Percentiles rank a stretch among this genome's conserved stretches.
These are phyloP conservation scores for Isatis lusitanica DNA, from an alignment of 441 rosid species.

Conservation along the genomic window DNA sequence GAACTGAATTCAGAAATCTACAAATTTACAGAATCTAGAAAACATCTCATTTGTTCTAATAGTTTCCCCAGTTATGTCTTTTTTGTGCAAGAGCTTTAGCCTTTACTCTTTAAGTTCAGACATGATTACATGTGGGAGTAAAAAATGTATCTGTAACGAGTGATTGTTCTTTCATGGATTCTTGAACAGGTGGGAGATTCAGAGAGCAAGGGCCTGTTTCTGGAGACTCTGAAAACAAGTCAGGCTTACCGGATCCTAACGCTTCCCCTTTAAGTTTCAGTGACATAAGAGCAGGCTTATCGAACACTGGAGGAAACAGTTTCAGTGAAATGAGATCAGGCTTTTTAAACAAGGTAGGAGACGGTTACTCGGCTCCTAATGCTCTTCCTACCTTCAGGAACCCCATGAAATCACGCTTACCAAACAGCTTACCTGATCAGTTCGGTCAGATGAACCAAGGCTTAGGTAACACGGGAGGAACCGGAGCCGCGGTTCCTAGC, in stretches of 20 bases:
- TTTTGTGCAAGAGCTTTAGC: not conserved
- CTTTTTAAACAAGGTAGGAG: slow-evolving; percentile 6
- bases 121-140: not conserved
- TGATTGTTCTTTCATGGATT: slow-evolving; percentile 16
- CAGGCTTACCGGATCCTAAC: slow-evolving; percentile 16
- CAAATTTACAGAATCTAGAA: too few species aligned
- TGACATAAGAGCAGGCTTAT: not conserved
- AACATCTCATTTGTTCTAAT: too few species aligned
- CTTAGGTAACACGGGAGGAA: slow-evolving; percentile 10
- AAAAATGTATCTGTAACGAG: slow-evolving; percentile 4
- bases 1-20: not conserved
- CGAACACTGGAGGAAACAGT: not conserved
- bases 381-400: slow-evolving; percentile 21
- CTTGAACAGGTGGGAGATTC: slow-evolving; percentile 25
- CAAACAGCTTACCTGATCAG: slow-evolving; percentile 8
- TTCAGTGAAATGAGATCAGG: slow-evolving; percentile 26
- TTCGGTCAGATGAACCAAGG: slow-evolving; percentile 6
- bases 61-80: not conserved
- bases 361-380: slow-evolving; percentile 1
- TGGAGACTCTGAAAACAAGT: slow-evolving; percentile 22
- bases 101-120: not conserved
- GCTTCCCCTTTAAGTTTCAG: not conserved
- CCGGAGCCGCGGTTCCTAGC: slow-evolving; percentile 23
- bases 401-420: slow-evolving; percentile 16
- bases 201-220: not conserved